These are phyloP conservation scores for Mrakia hoshinonis DNA, from an alignment of 768 basidiomycete species.

Conservation along the genomic window DNA sequence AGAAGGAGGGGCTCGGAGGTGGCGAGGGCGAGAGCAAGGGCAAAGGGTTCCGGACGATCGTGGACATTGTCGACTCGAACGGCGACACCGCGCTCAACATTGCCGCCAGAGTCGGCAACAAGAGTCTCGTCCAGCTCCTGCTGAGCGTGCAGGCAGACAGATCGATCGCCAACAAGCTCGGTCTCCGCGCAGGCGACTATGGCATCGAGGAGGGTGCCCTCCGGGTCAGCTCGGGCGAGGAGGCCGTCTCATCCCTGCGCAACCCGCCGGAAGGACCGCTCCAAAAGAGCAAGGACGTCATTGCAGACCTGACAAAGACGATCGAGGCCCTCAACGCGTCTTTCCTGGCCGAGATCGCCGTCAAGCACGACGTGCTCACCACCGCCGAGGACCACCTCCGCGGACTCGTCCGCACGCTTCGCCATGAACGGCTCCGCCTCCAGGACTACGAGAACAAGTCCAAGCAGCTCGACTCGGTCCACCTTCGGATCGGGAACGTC, in stretches of 20 bases:
- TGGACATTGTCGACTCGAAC: constrained; percentile 87
- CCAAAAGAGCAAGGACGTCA: constrained; percentile 80
- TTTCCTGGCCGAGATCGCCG: constrained; percentile 71
- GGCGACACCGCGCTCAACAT: constrained; percentile 95
- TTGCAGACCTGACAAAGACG: constrained; percentile 80
- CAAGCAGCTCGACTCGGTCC: constrained; percentile 68
- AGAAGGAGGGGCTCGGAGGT: constrained; percentile 50
- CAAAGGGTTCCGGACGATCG: constrained; percentile 56
- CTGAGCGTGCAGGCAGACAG: constrained; percentile 90
- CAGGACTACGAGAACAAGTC: constrained; percentile 64
- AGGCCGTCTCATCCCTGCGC: constrained; percentile 64
- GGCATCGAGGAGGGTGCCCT: constrained; percentile 72
- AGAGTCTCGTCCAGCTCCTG: constrained; percentile 72
- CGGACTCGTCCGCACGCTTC: constrained; percentile 78
- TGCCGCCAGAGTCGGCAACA: constrained; percentile 85
- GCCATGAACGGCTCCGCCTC: constrained; percentile 80
- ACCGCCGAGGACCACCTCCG: constrained; percentile 78
- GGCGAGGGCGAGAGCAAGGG: constrained; percentile 32
- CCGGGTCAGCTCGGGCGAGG: constrained; percentile 50
- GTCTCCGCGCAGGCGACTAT: constrained; percentile 85
- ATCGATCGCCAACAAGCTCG: constrained; percentile 79
- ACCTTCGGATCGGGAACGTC: constrained; percentile 73
- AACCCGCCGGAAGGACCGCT: constrained; percentile 66
- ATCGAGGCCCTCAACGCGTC: constrained; percentile 68
- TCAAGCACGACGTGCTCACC: constrained; percentile 79